Conservation (phyloP, 495 filamentous ascomycete species). For the Umbilicaria muhlenbergii region DNA sequence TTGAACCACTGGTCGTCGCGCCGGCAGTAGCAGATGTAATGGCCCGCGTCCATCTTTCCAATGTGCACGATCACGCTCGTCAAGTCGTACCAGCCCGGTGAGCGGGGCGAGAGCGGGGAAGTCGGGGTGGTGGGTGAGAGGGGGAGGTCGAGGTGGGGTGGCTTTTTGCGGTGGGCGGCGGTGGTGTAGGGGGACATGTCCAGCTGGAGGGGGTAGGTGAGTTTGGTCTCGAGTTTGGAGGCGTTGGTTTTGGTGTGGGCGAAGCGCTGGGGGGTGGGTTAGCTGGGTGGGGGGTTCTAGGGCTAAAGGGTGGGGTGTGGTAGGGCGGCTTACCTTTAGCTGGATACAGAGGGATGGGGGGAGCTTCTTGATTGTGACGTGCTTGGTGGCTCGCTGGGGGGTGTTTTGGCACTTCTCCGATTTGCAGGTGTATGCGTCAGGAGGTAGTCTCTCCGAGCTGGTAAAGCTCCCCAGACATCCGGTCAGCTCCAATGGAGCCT, state of each 20-base stretch:
- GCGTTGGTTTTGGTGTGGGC: conserved; percentile 52
- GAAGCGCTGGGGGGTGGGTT: conserved; percentile 43
- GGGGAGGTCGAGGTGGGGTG: background rate
- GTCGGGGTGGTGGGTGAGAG: conserved; percentile 1
- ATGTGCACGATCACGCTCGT: conserved; percentile 74
- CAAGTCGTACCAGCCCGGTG: conserved; percentile 47
- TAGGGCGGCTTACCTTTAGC: conserved; percentile 48
- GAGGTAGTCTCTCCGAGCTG: conserved; percentile 47
- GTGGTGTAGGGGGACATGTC: conserved; percentile 82
- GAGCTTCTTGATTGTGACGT: conserved; percentile 60
- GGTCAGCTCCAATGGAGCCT: conserved; percentile 41
- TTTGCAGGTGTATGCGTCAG: conserved; percentile 66
- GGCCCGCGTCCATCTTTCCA: conserved; percentile 75
- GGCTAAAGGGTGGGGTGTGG: background rate
- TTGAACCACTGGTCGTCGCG: conserved; percentile 78
- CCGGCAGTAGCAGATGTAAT: conserved; percentile 77
- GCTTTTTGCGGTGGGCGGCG: conserved; percentile 22
- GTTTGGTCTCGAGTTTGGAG: conserved; percentile 64
- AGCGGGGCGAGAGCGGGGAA: background rate
- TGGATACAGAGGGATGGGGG: conserved; percentile 85
- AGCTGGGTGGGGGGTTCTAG: background rate
- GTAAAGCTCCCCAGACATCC: conserved; percentile 76
- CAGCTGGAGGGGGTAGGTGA: conserved; percentile 71
- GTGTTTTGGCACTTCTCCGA: conserved; percentile 43
- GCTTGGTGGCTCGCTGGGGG: conserved; percentile 58